A percentile compares a stretch with the other conserved stretches of the same genome.
These are phyloP conservation scores for Kodamaea ohmeri DNA, from an alignment of 1,139 yeast species.

Conservation along the genomic window DNA sequence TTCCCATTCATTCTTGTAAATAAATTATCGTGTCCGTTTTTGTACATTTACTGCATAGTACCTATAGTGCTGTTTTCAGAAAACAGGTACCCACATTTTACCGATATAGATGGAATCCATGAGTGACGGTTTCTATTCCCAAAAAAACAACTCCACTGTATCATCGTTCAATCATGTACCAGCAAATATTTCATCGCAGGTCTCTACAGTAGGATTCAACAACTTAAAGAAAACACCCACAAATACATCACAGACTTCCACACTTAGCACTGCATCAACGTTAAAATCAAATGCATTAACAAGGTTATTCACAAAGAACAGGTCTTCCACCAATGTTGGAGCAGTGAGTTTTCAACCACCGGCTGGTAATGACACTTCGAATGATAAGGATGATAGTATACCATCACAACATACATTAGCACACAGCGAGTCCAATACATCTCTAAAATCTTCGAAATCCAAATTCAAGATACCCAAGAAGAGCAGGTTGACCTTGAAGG, in stretches of 20 bases:
- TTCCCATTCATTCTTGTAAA: conserved; percentile 10
- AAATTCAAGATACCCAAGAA: conserved; percentile 18
- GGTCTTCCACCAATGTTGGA: conserved; percentile 23
- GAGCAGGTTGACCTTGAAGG: conserved; percentile 14
- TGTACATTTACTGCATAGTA: too few relatives aligned
- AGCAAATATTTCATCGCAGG: conserved; percentile 22
- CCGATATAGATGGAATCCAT: conserved; percentile 3
- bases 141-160: conserved; percentile 23
- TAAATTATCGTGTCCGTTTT: too few relatives aligned
- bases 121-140: conserved; percentile 17
- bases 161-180: conserved; percentile 18
- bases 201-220: conserved; percentile 43
- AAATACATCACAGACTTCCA: conserved; percentile 30
- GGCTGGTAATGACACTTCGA: neutral
- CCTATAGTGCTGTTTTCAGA: too few relatives aligned
- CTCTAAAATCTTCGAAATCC: conserved; percentile 2
- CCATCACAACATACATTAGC: neutral
- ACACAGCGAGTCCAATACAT: neutral
- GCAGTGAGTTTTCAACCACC: conserved; percentile 12
- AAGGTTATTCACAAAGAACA: conserved; percentile 35
- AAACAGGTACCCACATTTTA: neutral
- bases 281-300: conserved; percentile 28
- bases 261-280: conserved; percentile 22
- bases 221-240: conserved; percentile 37
- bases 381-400: conserved; percentile 1